phyloP scores from a whole-genome alignment of 768 basidiomycete genomes.

The Udeniomyces megalosporus region DNA sequence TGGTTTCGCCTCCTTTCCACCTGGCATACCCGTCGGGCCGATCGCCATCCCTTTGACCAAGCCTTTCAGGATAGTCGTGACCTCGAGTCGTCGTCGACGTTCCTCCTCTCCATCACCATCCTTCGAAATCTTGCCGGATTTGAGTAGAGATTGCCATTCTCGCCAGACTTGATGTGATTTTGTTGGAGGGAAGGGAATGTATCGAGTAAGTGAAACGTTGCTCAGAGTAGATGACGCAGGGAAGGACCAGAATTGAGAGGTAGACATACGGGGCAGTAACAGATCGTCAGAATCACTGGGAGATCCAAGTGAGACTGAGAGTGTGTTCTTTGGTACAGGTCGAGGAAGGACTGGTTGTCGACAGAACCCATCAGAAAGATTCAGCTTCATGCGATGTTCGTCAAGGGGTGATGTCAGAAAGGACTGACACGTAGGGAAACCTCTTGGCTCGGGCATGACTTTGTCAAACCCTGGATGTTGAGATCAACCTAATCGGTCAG shows the following conservation, averaged over 20 bases:
- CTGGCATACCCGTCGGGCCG: no score
- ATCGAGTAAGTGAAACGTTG: background rate
- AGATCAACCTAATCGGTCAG: no score
- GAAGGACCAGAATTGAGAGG: background rate
- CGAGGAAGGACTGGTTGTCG: background rate
- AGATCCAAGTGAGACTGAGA: background rate
- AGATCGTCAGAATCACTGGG: background rate
- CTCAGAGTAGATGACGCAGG: background rate
- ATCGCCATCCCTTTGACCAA: no score
- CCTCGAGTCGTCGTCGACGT: background rate
- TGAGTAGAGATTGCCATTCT: background rate
- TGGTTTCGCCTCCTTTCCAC: no score
- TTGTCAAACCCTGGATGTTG: conserved; percentile 8
- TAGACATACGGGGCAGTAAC: background rate
- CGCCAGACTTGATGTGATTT: background rate
- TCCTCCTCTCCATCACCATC: conserved; percentile 1
- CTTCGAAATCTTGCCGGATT: background rate
- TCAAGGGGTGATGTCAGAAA: background rate
- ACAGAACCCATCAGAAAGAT: background rate
- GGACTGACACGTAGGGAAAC: background rate
- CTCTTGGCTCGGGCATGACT: conserved; percentile 3
- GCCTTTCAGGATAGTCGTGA: background rate
- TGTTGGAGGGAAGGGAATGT: background rate
- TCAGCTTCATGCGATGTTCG: background rate
- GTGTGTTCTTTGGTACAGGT: background rate